A percentile compares a stretch with the other conserved stretches of the same genome.
These are phyloP conservation scores for Schizochytrium sp. DNA, from an alignment of 108 stramenopile genomes.

Conservation along the genomic window DNA sequence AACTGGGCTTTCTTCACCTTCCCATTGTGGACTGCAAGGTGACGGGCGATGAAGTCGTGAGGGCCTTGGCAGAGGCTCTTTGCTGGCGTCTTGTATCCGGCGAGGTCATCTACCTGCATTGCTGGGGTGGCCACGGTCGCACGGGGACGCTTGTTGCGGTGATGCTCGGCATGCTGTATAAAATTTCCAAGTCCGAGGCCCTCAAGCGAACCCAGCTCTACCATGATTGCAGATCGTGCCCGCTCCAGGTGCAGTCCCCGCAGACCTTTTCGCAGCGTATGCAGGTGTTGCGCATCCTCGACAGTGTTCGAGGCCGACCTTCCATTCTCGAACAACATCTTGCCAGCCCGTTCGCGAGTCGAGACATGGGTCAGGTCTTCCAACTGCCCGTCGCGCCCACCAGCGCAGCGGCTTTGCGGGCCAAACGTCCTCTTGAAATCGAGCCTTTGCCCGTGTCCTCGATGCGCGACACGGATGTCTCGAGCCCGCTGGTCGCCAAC, in stretches of 20 bases:
- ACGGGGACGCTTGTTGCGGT: conserved; percentile 54
- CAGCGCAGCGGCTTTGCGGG: not conserved
- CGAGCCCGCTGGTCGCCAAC: too few species aligned
- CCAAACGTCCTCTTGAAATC: not conserved
- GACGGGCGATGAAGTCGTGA: conserved; percentile 38
- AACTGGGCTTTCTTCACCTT: conserved; percentile 43
- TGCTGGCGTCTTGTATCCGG: conserved; percentile 31
- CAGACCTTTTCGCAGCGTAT: conserved; percentile 50
- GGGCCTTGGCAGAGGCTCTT: conserved; percentile 29
- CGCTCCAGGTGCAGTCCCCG: conserved; percentile 47
- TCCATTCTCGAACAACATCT: not conserved
- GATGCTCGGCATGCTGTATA: conserved; percentile 56
- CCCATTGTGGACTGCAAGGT: conserved; percentile 56
- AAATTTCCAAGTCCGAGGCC: conserved; percentile 25
- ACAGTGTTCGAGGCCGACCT: not conserved
- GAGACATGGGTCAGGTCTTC: not conserved
- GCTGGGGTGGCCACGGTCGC: conserved; percentile 61
- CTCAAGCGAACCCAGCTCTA: conserved; percentile 50
- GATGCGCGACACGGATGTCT: too few species aligned
- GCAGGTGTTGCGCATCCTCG: conserved; percentile 40
- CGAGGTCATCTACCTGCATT: conserved; percentile 52
- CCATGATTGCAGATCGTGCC: conserved; percentile 50
- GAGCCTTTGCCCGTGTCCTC: too few species aligned
- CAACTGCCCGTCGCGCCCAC: not conserved
- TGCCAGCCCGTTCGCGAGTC: not conserved